phyloP scores from a whole-genome alignment of 1,284 basidiomycete species.

The Ustilago bromivora region DNA sequence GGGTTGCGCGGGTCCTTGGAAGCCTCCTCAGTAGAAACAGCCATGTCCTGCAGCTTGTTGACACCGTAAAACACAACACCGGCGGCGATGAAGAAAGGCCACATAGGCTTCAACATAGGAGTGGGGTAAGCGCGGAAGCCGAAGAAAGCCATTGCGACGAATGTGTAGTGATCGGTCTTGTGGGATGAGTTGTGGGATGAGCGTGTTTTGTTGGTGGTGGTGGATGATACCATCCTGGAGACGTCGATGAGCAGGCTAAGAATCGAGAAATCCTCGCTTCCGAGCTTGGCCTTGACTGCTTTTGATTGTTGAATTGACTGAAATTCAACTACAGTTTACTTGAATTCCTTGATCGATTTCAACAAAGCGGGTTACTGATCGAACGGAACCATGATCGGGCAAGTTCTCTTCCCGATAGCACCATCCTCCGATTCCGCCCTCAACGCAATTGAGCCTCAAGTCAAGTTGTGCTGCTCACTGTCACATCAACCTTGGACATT shows the following conservation, averaged over 20 bases:
- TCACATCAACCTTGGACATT: neutral
- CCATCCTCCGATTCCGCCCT: neutral
- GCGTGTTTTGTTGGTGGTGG: slow-evolving; percentile 7
- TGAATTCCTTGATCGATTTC: slow-evolving; percentile 33
- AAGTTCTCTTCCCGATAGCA: neutral
- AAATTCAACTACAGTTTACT: neutral
- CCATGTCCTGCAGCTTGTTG: slow-evolving; percentile 61
- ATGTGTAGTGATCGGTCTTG: neutral
- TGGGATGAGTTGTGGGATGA: neutral
- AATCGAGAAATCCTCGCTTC: slow-evolving; percentile 33
- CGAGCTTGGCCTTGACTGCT: neutral
- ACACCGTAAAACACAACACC: slow-evolving; percentile 64
- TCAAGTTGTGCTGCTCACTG: neutral
- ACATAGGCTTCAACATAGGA: slow-evolving; percentile 65
- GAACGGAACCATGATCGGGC: slow-evolving; percentile 1
- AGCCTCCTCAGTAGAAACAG: slow-evolving; percentile 62
- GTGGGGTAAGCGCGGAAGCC: slow-evolving; percentile 68
- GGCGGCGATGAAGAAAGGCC: slow-evolving; percentile 65
- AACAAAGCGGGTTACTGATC: slow-evolving; percentile 19
- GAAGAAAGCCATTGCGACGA: slow-evolving; percentile 60
- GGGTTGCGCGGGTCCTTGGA: slow-evolving; percentile 69
- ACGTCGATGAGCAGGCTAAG: slow-evolving; percentile 26
- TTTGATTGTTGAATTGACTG: neutral
- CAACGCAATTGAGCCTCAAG: neutral
- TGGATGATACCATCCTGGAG: neutral